phyloP scores from a whole-genome alignment of 2,329 filamentous ascomycete genomes.

The Neonectria sp. region DNA sequence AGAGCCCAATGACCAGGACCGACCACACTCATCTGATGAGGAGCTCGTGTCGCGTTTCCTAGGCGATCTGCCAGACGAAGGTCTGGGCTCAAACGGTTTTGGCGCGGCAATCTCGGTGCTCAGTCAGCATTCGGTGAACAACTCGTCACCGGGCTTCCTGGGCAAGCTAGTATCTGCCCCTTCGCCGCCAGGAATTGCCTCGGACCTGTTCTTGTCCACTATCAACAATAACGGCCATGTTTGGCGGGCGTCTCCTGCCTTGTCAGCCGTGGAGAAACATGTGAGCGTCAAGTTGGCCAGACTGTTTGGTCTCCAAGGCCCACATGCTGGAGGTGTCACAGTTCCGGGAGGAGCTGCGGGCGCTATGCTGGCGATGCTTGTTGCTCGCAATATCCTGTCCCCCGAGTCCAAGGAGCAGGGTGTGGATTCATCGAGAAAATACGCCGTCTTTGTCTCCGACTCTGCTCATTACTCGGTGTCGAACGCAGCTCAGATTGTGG shows the following conservation, averaged over 20 bases:
- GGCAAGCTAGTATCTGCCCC: slow-evolving; percentile 2
- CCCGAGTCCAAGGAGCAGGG: slow-evolving; percentile 4
- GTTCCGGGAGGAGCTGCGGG: not conserved
- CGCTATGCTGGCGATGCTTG: slow-evolving; percentile 1
- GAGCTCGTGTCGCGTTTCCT: not conserved
- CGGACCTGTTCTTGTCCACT: slow-evolving; percentile 4
- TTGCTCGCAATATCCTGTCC: not conserved
- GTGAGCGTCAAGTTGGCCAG: slow-evolving; percentile 4
- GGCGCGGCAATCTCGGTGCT: not conserved
- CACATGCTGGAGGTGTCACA: slow-evolving; percentile 1
- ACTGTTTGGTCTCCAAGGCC: slow-evolving; percentile 1
- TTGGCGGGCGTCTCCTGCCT: not conserved
- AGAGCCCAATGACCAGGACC: slow-evolving; percentile 2
- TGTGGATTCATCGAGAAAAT: not conserved
- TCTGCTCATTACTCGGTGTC: slow-evolving; percentile 1
- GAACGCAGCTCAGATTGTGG: slow-evolving; percentile 1
- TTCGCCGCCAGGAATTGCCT: slow-evolving; percentile 2
- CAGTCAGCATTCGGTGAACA: slow-evolving; percentile 3
- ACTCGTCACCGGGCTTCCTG: not conserved
- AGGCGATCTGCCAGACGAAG: not conserved
- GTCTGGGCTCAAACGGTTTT: not conserved
- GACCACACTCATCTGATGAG: slow-evolving; percentile 3
- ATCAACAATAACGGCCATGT: slow-evolving; percentile 3
- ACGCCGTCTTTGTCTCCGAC: slow-evolving; percentile 1
- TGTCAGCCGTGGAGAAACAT: slow-evolving; percentile 3